Evolutionary conservation across 2,329 filamentous ascomycete species (phyloP).

Genomic region (Xylariaceae sp.): DNA sequence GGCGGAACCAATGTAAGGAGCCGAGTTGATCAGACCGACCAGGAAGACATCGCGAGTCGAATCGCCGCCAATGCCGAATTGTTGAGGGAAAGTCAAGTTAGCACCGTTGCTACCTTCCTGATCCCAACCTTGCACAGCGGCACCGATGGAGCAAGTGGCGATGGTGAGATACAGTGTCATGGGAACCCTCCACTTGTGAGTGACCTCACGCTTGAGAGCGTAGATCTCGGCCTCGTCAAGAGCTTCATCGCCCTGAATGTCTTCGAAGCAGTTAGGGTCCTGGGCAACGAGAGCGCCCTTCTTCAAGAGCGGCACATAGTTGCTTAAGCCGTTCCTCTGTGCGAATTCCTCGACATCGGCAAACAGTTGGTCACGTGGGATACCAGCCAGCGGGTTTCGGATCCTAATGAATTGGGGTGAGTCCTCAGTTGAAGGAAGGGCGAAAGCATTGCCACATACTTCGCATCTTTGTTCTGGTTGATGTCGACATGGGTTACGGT

Average conservation of each 20-base stretch:
- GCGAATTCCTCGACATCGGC: conserved; percentile 54
- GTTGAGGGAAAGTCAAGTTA: conserved; percentile 54
- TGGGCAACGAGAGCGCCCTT: conserved; percentile 73
- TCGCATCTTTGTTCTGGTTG: conserved; percentile 43
- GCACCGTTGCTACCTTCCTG: conserved; percentile 60
- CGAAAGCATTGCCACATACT: conserved; percentile 32
- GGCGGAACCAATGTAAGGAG: conserved; percentile 41
- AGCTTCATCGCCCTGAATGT: conserved; percentile 50
- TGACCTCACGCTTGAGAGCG: conserved; percentile 55
- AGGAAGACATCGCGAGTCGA: conserved; percentile 31
- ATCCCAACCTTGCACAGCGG: conserved; percentile 64
- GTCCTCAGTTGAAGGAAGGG: background rate
- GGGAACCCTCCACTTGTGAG: conserved; percentile 64
- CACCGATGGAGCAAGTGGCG: conserved; percentile 61
- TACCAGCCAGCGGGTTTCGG: conserved; percentile 43
- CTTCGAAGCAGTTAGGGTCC: conserved; percentile 58
- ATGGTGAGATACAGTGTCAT: conserved; percentile 61
- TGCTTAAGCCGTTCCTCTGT: conserved; percentile 49
- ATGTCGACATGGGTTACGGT: conserved; percentile 37
- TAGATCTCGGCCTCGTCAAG: conserved; percentile 56
- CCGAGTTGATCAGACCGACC: conserved; percentile 53
- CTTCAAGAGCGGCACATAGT: conserved; percentile 53
- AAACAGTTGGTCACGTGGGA: conserved; percentile 49
- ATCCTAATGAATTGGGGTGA: conserved; percentile 31
- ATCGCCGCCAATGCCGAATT: conserved; percentile 44